Evolutionary conservation across 805 yeast genomes (phyloP), one percentile per base, ranked within the genome.

Genomic region (Candida germanica): DNA sequence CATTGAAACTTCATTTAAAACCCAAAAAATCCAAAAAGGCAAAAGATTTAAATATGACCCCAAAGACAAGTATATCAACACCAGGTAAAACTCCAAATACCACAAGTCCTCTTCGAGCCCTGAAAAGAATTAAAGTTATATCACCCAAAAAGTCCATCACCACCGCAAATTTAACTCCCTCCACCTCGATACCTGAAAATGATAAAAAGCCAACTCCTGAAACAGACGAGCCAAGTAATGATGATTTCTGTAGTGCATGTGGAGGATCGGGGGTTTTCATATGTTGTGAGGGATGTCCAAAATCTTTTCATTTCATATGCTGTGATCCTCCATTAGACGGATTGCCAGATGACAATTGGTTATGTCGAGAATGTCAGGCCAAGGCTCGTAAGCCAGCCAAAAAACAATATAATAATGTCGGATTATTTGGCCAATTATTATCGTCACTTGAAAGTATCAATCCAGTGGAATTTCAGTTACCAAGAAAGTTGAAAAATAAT

Each of bases 211-310:
- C 33, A 2, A 15, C 23, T 8, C 21, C 29, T 7, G 35, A 38
- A 7, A 26, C 26, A 3, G 48, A 44, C 9, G 48, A 41, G 19
- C 33, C 39, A 8, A 21, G 60, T 40, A 93, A 91, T 56, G 94
- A 89, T 43, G 98, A 91, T 57, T 89, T 73, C 56, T 91, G 98
- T 53, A 69, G 85, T n/a, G 72, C 93, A 0, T 91, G 98, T 63
- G 89, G 94, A 2, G 86, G 87, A 18, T 69, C 88, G 0, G 98
- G 98, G 9, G 72, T 85, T 18, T 88, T 91, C 49, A 67, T 91
- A 16, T 93, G 98, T 60, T 91, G 98, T 61, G 98, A 91, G 49
- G 71, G 85, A 2, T 91, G 98, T 59, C 96, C 97, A 0, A 73
- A 73, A 49, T 85, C 96, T 2, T 93, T 91, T 60, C 98, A 91